A percentile compares a stretch with the other conserved stretches of the same genome.
These are phyloP conservation scores for Cladobotryum mycophilum DNA, from an alignment of 2,329 filamentous ascomycete species.

Conservation along the genomic window DNA sequence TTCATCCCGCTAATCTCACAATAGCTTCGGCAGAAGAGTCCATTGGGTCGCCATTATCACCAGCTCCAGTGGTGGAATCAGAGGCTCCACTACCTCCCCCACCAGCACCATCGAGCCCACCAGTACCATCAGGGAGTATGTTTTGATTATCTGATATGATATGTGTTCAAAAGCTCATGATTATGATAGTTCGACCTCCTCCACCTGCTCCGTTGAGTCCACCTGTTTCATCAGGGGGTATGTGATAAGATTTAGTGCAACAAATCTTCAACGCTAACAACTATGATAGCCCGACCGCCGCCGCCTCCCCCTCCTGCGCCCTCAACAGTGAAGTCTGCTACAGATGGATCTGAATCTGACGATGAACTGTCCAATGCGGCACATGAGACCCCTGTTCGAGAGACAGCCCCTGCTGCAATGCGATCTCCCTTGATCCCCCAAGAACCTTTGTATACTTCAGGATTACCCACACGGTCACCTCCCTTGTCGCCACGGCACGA, in stretches of 20 bases:
- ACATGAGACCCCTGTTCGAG: conserved; percentile 28
- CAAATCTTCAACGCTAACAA: conserved; percentile 18
- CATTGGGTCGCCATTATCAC: conserved; percentile 26
- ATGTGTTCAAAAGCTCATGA: neutral
- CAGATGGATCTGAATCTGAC: conserved; percentile 77
- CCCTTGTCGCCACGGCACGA: conserved; percentile 31
- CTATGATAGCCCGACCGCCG: conserved; percentile 53
- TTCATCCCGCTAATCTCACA: conserved; percentile 20
- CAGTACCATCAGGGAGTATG: conserved; percentile 57
- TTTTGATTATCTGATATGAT: conserved; percentile 15
- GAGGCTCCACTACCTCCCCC: conserved; percentile 51
- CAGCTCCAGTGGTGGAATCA: conserved; percentile 45
- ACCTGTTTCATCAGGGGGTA: conserved; percentile 7
- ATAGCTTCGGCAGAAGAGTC: conserved; percentile 27
- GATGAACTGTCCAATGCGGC: conserved; percentile 67
- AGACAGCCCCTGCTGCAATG: conserved; percentile 21
- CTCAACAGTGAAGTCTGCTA: conserved; percentile 55
- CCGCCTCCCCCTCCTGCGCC: conserved; percentile 48
- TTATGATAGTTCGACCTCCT: conserved; percentile 5
- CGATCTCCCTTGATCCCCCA: conserved; percentile 39
- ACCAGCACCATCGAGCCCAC: conserved; percentile 37
- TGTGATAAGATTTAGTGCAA: neutral
- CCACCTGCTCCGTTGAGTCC: conserved; percentile 11
- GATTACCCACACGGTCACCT: conserved; percentile 26
- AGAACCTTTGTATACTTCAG: conserved; percentile 22